phyloP scores from a whole-genome alignment of 768 basidiomycete genomes.

The Trametes coccinea region DNA sequence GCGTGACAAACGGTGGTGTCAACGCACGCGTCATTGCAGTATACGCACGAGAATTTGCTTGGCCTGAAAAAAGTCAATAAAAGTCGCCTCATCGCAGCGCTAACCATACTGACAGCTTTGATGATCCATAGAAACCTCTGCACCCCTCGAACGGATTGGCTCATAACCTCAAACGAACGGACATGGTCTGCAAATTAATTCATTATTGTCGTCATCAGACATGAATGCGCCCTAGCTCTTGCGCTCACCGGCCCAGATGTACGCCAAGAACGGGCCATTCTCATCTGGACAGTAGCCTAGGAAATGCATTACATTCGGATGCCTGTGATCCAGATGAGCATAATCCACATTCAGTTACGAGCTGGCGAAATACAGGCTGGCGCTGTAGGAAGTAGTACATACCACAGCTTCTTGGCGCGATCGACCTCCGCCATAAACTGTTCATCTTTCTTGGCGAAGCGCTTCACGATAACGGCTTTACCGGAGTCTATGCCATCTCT shows the following conservation, averaged over 20 bases:
- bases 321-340: background rate
- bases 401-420: slow-evolving; percentile 6
- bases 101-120: background rate
- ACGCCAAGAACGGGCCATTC: background rate
- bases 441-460: background rate
- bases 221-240: too few relatives aligned
- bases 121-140: slow-evolving; percentile 8
- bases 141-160: background rate
- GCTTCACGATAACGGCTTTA: background rate
- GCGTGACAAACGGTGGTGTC: background rate
- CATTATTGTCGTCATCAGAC: background rate
- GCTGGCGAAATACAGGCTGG: too few relatives aligned
- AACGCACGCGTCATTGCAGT: too few relatives aligned
- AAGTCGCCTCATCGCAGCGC: background rate
- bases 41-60: background rate
- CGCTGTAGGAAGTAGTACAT: background rate
- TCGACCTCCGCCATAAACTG: background rate
- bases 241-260: background rate
- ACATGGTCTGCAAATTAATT: background rate
- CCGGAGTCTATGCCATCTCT: background rate
- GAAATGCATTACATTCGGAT: slow-evolving; percentile 4
- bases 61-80: background rate
- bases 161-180: slow-evolving; percentile 1
- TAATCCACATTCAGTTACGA: too few relatives aligned
- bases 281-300: slow-evolving; percentile 1